Conservation (phyloP, 176 grass and related monocot genomes). For the Musa troglodytarum region DNA sequence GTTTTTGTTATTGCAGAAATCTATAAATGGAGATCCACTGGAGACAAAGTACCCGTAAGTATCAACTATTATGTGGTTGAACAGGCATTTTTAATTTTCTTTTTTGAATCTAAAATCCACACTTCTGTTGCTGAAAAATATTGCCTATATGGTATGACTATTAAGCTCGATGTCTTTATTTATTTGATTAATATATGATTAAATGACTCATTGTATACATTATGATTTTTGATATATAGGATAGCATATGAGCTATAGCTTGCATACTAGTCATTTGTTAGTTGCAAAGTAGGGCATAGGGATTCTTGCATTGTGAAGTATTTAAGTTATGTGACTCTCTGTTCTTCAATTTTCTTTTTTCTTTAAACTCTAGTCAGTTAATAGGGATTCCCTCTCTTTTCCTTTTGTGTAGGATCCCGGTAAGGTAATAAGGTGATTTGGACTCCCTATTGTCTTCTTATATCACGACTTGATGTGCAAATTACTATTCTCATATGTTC, state of each 20-base stretch:
- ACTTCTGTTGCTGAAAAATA: background rate
- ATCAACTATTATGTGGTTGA: slow-evolving; percentile 2
- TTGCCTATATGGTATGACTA: background rate
- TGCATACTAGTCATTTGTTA: background rate
- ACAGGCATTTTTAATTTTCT: background rate
- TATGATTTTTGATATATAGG: too few species aligned
- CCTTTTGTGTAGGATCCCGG: too few species aligned
- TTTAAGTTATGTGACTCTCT: background rate
- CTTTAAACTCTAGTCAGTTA: too few species aligned
- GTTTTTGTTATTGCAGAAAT: slow-evolving; percentile 56
- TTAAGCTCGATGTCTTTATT: background rate
- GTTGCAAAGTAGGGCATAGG: background rate
- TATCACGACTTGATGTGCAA: too few species aligned
- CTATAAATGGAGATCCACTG: slow-evolving; percentile 60
- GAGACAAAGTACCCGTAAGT: slow-evolving; percentile 97
- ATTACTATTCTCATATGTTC: background rate
- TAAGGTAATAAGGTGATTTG: too few species aligned
- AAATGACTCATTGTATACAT: too few species aligned
- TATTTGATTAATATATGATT: too few species aligned
- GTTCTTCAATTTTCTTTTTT: too few species aligned
- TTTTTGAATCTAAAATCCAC: background rate
- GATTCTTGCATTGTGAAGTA: background rate
- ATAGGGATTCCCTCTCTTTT: too few species aligned
- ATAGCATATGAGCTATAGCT: background rate
- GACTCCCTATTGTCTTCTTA: too few species aligned